Conservation (phyloP, 768 basidiomycete species). For the Podaxis sp. region DNA sequence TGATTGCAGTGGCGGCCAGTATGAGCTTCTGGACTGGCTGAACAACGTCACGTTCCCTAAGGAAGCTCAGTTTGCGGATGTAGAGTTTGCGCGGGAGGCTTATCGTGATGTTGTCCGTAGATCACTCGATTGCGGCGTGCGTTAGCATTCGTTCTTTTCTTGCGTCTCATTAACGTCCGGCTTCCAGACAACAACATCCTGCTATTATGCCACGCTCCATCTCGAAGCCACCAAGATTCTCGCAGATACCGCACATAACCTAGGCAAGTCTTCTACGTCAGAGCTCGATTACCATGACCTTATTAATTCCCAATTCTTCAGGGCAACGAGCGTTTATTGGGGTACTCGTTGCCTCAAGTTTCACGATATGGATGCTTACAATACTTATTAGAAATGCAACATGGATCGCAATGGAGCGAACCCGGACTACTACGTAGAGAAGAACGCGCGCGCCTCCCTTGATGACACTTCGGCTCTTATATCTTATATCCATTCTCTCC, state of each 20-base stretch:
- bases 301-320: constrained; percentile 19
- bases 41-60: constrained; percentile 82
- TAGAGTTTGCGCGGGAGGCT: constrained; percentile 62
- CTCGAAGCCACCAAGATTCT: constrained; percentile 78
- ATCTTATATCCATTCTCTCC: constrained; percentile 61
- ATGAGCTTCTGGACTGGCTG: constrained; percentile 90
- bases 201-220: constrained; percentile 87
- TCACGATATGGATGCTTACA: constrained; percentile 8
- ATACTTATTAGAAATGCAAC: constrained; percentile 70
- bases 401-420: constrained; percentile 68
- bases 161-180: background rate
- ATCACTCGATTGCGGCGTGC: constrained; percentile 72
- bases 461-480: constrained; percentile 65
- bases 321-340: constrained; percentile 88
- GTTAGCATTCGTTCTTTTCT: constrained; percentile 27
- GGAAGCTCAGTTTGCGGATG: constrained; percentile 74
- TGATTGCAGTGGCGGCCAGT: constrained; percentile 60
- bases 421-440: constrained; percentile 70
- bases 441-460: constrained; percentile 58
- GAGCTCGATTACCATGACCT: background rate
- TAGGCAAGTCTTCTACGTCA: constrained; percentile 44
- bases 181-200: constrained; percentile 86
- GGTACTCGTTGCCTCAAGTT: constrained; percentile 39
- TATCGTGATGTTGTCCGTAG: constrained; percentile 75
- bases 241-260: constrained; percentile 63